These are phyloP conservation scores for Alopecurus myosuroides DNA, from an alignment of 176 grass and related monocot species.

Conservation along the genomic window DNA sequence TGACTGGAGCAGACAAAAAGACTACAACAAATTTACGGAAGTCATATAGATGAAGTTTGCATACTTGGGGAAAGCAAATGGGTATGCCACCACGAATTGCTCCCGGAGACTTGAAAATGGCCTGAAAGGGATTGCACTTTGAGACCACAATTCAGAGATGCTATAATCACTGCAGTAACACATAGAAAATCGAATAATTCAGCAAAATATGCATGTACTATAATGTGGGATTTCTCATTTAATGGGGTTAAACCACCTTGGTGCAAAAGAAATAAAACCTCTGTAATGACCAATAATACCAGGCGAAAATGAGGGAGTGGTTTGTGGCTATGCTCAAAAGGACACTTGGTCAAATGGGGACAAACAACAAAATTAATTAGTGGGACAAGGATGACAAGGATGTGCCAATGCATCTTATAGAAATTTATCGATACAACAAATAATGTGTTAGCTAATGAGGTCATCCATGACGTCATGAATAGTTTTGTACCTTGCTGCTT, in stretches of 20 bases:
- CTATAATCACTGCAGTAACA: background rate
- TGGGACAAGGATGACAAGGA: constrained; percentile 15
- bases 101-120: constrained; percentile 72
- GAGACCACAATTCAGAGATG: background rate
- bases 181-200: background rate
- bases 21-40: background rate
- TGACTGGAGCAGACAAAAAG: background rate
- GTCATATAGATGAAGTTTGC: constrained; percentile 24
- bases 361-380: constrained; percentile 18
- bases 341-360: background rate
- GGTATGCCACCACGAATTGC: constrained; percentile 85
- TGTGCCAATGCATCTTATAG: background rate
- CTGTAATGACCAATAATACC: background rate
- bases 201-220: background rate
- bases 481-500: constrained; percentile 53
- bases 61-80: constrained; percentile 96
- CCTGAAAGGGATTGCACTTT: constrained; percentile 29
- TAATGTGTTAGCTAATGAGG: constrained; percentile 8
- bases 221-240: background rate
- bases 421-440: constrained; percentile 18
- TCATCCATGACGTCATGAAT: constrained; percentile 25
- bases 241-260: background rate
- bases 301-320: background rate
- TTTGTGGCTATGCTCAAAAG: background rate
- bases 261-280: background rate